Conservation (phyloP, 2,329 filamentous ascomycete species). For the Xylariaceae sp. region DNA sequence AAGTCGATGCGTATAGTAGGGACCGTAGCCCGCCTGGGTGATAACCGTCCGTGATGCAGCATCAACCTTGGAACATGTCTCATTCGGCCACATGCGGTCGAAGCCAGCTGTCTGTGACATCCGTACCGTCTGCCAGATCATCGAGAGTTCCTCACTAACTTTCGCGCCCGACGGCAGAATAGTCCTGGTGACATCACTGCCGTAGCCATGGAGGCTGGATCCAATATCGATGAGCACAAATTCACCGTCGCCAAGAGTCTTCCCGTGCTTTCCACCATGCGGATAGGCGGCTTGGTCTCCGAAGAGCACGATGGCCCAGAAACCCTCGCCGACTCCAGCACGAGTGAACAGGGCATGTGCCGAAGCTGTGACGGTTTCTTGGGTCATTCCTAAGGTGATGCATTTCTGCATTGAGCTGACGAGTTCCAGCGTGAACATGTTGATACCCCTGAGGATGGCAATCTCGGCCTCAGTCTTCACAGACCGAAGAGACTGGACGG, state of each 20-base stretch:
- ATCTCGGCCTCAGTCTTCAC: conserved; percentile 26
- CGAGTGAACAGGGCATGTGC: conserved; percentile 19
- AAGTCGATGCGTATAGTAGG: conserved; percentile 25
- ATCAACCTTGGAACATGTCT: conserved; percentile 25
- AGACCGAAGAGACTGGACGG: conserved; percentile 19
- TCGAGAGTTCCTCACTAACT: conserved; percentile 21
- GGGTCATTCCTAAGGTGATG: conserved; percentile 19
- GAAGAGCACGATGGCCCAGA: conserved; percentile 27
- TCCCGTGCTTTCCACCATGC: conserved; percentile 24
- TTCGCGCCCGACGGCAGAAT: conserved; percentile 18
- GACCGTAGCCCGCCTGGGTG: conserved; percentile 17
- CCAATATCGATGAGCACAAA: conserved; percentile 28
- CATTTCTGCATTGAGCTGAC: conserved; percentile 24
- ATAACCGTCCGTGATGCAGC: conserved; percentile 22
- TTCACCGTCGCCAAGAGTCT: conserved; percentile 20
- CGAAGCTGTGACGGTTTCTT: conserved; percentile 19
- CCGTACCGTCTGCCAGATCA: conserved; percentile 21
- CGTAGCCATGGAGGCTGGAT: conserved; percentile 24
- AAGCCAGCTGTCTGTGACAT: conserved; percentile 22
- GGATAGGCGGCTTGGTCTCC: conserved; percentile 25
- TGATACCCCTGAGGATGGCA: conserved; percentile 23
- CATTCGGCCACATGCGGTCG: conserved; percentile 20
- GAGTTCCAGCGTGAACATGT: conserved; percentile 24
- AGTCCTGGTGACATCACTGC: conserved; percentile 26
- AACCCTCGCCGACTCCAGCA: conserved; percentile 21